Evolutionary conservation across 306 rosid genomes (phyloP).

Genomic region (Cucurbita pepo): DNA sequence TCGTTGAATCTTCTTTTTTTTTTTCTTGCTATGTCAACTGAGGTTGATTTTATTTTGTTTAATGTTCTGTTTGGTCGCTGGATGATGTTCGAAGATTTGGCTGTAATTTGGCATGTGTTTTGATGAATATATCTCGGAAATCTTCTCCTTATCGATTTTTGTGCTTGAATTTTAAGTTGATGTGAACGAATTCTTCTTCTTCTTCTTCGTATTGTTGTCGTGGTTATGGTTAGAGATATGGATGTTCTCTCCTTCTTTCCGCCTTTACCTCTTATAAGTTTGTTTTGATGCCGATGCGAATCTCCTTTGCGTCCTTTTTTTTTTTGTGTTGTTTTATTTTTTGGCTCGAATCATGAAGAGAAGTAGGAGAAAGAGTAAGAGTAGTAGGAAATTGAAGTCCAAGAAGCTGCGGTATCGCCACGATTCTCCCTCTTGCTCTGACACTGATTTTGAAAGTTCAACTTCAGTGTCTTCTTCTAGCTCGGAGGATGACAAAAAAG

Average conservation of each 20-base stretch:
- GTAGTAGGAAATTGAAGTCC: conserved; percentile 31
- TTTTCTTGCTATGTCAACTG: not conserved
- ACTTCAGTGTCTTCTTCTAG: conserved; percentile 27
- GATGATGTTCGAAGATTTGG: not conserved
- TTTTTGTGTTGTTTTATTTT: not conserved
- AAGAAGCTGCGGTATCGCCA: conserved; percentile 43
- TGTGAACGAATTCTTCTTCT: not conserved
- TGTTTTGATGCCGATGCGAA: not conserved
- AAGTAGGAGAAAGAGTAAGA: conserved; percentile 29
- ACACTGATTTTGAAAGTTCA: conserved; percentile 30
- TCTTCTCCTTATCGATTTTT: not conserved
- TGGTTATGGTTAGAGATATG: not conserved
- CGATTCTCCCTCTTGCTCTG: conserved; percentile 33
- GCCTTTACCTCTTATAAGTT: not conserved
- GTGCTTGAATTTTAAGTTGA: not conserved
- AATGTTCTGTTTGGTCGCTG: not conserved
- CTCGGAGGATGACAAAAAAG: conserved; percentile 32
- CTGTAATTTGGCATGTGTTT: not conserved
- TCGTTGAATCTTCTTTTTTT: not conserved
- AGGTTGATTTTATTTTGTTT: not conserved
- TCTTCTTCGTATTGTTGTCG: not conserved
- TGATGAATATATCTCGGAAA: not conserved
- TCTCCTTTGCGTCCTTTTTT: not conserved
- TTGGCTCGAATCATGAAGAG: conserved; percentile 27
- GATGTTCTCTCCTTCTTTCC: not conserved